Evolutionary conservation across 768 basidiomycete genomes (phyloP).

Genomic region (Leccinellum rugosiceps): DNA sequence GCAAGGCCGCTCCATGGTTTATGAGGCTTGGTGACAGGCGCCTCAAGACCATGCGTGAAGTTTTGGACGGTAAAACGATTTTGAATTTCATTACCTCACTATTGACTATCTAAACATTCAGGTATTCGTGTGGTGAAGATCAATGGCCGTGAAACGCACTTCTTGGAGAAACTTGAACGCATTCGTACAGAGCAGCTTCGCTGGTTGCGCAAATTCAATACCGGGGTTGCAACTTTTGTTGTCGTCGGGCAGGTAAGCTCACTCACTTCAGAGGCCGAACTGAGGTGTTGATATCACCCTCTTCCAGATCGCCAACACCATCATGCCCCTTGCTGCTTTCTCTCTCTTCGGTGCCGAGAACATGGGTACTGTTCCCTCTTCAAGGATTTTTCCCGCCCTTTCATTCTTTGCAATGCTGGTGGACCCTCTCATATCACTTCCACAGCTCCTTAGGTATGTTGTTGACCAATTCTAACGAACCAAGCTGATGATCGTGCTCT

Average conservation of each 20-base stretch:
- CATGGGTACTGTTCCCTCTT: conserved; percentile 19
- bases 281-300: conserved; percentile 2
- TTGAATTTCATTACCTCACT: neutral
- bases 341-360: conserved; percentile 28
- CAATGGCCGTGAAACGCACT: conserved; percentile 27
- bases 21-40: conserved; percentile 28
- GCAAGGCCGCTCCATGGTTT: conserved; percentile 28
- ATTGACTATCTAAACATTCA: neutral
- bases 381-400: conserved; percentile 28
- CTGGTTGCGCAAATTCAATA: conserved; percentile 26
- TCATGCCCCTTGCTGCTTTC: conserved; percentile 32
- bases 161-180: conserved; percentile 19
- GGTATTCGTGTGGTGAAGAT: conserved; percentile 28
- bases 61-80: conserved; percentile 22
- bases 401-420: conserved; percentile 33
- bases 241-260: conserved; percentile 22
- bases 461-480: neutral
- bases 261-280: neutral
- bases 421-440: conserved; percentile 28
- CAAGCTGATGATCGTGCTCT: neutral
- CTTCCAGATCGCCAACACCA: conserved; percentile 22
- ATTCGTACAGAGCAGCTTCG: conserved; percentile 24
- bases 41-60: conserved; percentile 27
- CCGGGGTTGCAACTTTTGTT: conserved; percentile 23
- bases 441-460: conserved; percentile 28